phyloP scores from a whole-genome alignment of 306 rosid genomes.

The Vigna nakashimae region DNA sequence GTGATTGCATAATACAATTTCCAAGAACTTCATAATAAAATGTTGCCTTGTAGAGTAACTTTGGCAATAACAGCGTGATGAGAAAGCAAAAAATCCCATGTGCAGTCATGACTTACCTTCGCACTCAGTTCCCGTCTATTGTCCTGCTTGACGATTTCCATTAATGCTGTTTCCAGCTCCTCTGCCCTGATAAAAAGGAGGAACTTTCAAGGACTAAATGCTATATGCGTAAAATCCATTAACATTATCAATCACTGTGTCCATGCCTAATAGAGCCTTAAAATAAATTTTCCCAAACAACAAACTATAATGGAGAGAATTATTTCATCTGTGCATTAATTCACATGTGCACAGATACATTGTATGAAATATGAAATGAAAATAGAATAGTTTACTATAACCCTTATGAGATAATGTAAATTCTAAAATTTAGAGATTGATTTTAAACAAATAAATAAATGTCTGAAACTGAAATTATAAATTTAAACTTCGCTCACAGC shows the following conservation, averaged over 20 bases:
- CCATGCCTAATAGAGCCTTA: not conserved
- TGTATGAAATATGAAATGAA: not conserved
- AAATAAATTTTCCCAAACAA: not conserved
- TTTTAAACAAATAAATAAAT: not conserved
- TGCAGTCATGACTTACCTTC: conserved; percentile 61
- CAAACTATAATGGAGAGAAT: not conserved
- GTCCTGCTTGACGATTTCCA: conserved; percentile 98
- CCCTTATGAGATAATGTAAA: not conserved
- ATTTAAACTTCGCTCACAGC: conserved; percentile 14
- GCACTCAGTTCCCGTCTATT: conserved; percentile 95
- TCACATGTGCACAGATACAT: not conserved
- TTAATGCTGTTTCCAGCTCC: conserved; percentile 96
- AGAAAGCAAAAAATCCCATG: conserved; percentile 17
- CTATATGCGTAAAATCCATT: conserved; percentile 12
- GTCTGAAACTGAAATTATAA: not conserved
- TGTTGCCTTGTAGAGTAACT: not conserved
- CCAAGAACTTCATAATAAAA: not conserved
- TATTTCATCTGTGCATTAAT: not conserved
- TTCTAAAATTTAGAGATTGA: not conserved
- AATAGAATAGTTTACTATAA: not conserved
- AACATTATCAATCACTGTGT: not conserved
- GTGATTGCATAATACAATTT: conserved; percentile 4
- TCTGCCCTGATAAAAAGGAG: conserved; percentile 73
- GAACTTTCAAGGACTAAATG: conserved; percentile 37
- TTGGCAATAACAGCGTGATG: conserved; percentile 7